Base-by-base conservation (phyloP, 2,329 filamentous ascomycete species). In the Emericellopsis cladophorae region DNA sequence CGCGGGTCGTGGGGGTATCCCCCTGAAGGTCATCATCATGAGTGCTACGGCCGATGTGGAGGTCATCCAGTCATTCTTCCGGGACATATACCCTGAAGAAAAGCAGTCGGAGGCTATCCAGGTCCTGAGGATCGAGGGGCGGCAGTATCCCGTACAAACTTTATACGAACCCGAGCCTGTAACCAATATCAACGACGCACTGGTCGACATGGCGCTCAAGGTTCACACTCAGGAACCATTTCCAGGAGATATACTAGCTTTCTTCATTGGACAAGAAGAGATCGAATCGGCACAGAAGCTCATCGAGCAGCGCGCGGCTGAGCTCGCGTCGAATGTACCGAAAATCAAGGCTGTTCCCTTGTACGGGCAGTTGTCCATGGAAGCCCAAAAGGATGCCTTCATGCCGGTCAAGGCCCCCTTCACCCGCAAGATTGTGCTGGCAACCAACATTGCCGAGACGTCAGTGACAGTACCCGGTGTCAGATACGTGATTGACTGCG, bases 371-470 rank as follows among this genome's bases (percentile, higher is more conserved):
- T 72, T 98, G 6, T 84, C 90, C 1, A 87, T 92, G 49, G 76
- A 81, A 40, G 83, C 84, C 0, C 92, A 98, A 51, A 84, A 94
- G 48, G 75, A 79, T 18, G 88, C 93, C 9, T 96, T 98, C 57
- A 69, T 81, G 41, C 83, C 84, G 1, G 73, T 84, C 18, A 76
- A 76, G 42, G 74, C 78, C 3, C 70, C 70, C n/a, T 74, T 71
- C 42, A 93, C 86, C 0, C 75, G 92, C 35, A 96, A 96, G 55
- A 73, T 96, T 11, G 88, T 98, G 0, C 67, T 98, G 1, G 82
- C 89, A 0, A 98, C 92, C 12, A 98, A 98, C 54, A 96, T 98
- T 51, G 92, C 92, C n/a, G 92, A 98, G 59, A 96, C 92, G 0
- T 96, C 92, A 1, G 84, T 98, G 44, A 98, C 92, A 0, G 89